A percentile compares a stretch with the other conserved stretches of the same genome.
Conservation (phyloP, 106 monocot genomes). For the Apostasia ramifera region DNA sequence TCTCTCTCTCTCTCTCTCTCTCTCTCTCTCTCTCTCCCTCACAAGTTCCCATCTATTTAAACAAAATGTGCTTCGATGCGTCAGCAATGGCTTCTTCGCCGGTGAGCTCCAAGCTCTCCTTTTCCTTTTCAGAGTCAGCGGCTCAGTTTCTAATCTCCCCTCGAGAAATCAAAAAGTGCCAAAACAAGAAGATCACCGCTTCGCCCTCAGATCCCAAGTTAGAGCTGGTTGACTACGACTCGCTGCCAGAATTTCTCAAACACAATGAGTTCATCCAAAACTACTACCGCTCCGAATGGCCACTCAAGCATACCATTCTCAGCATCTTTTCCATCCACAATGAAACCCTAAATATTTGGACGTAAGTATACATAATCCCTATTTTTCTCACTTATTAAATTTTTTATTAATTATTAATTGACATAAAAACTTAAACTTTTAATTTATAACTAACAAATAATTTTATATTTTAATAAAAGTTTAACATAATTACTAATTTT, state of each 20-base stretch:
- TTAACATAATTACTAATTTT: too few species aligned
- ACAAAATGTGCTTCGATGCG: constrained; percentile 3
- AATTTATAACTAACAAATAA: too few species aligned
- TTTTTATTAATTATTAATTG: not conserved
- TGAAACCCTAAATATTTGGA: constrained; percentile 83
- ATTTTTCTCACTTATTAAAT: not conserved
- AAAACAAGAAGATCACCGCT: not conserved
- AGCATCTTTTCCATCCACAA: constrained; percentile 82
- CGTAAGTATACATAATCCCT: constrained; percentile 31
- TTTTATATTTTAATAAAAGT: too few species aligned
- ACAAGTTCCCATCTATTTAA: not conserved
- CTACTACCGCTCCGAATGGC: constrained; percentile 75
- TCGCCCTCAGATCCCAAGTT: constrained; percentile 8
- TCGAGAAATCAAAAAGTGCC: not conserved
- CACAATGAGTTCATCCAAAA: constrained; percentile 68
- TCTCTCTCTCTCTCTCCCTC: not conserved
- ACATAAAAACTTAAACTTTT: too few species aligned
- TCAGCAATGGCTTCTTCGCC: constrained; percentile 5
- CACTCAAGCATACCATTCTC: constrained; percentile 47
- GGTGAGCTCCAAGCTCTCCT: not conserved
- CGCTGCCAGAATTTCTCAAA: constrained; percentile 56
- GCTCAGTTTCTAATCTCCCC: not conserved
- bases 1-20: constrained; percentile 6
- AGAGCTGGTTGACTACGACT: constrained; percentile 46
- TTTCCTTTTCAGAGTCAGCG: not conserved